Evolutionary conservation across 441 rosid species (phyloP).

Genomic region (Euphorbia schlechtendalii): DNA sequence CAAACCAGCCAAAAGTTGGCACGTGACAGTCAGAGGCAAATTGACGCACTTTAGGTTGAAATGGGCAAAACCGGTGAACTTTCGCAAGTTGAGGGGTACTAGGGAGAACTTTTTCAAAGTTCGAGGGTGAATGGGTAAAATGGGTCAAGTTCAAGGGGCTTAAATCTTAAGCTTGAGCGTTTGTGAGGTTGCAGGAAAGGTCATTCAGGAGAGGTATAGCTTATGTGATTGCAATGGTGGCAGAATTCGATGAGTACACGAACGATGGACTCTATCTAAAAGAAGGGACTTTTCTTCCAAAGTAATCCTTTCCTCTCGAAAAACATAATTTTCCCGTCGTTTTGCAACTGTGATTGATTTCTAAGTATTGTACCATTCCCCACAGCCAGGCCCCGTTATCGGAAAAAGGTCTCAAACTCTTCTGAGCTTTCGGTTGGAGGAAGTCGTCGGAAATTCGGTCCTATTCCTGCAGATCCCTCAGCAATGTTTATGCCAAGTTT

Average conservation of each 20-base stretch:
- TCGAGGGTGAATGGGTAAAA: too few species aligned
- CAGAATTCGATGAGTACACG: conserved; percentile 83
- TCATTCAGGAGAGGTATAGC: conserved; percentile 66
- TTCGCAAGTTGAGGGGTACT: too few species aligned
- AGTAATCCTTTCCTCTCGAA: conserved; percentile 36
- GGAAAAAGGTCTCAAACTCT: conserved; percentile 39
- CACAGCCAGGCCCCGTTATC: conserved; percentile 66
- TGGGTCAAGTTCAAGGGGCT: too few species aligned
- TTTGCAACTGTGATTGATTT: conserved; percentile 4
- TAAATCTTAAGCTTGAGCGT: neutral
- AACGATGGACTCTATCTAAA: conserved; percentile 78
- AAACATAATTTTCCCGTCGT: neutral
- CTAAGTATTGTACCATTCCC: conserved; percentile 24
- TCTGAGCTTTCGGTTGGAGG: conserved; percentile 47
- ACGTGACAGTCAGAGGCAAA: too few species aligned
- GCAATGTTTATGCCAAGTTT: conserved; percentile 67
- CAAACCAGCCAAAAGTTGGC: too few species aligned
- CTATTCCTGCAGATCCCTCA: conserved; percentile 42
- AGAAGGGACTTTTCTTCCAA: conserved; percentile 78
- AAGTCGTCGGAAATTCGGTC: conserved; percentile 29
- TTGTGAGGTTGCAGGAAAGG: conserved; percentile 50
- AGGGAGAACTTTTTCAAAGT: too few species aligned
- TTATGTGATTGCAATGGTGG: conserved; percentile 84
- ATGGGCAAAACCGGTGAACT: too few species aligned
- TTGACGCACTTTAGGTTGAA: too few species aligned